Conservation (phyloP, 2,329 filamentous ascomycete genomes). For the Trichoderma sp. region DNA sequence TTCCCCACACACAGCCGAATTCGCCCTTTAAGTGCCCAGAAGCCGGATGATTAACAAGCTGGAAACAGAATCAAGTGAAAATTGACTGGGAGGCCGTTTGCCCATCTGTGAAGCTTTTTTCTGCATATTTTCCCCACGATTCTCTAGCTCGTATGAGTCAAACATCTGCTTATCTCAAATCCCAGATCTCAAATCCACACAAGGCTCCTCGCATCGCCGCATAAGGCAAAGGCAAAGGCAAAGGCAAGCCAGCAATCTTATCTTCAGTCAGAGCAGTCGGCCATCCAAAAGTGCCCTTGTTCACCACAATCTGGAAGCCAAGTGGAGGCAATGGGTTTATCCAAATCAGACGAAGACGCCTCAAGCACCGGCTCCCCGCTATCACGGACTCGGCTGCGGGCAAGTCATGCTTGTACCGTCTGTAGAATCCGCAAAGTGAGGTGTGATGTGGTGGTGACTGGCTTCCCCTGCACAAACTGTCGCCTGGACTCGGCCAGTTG, state of each 20-base stretch:
- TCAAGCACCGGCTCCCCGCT: not conserved
- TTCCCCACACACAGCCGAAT: not conserved
- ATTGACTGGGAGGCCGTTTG: not conserved
- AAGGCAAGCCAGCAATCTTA: not conserved
- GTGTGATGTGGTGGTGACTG: slow-evolving; percentile 20
- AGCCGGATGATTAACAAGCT: not conserved
- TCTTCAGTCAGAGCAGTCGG: too few species aligned
- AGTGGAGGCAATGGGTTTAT: slow-evolving; percentile 4
- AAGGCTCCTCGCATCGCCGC: not conserved
- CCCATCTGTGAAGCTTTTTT: not conserved
- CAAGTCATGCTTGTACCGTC: slow-evolving; percentile 11
- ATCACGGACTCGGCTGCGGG: slow-evolving; percentile 4
- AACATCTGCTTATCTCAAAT: not conserved
- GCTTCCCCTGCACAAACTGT: slow-evolving; percentile 22
- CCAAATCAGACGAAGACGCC: slow-evolving; percentile 5
- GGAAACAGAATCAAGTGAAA: not conserved
- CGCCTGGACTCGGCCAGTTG: slow-evolving; percentile 18
- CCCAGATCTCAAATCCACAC: not conserved
- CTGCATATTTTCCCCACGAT: not conserved
- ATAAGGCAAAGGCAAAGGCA: too few species aligned
- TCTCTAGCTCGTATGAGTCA: not conserved
- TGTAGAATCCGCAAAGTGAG: slow-evolving; percentile 20
- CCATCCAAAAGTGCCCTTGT: not conserved
- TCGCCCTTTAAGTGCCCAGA: not conserved
- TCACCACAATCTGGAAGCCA: not conserved